Evolutionary conservation across 2,329 filamentous ascomycete species (phyloP).

Genomic region (Cladophialophora psammophila): DNA sequence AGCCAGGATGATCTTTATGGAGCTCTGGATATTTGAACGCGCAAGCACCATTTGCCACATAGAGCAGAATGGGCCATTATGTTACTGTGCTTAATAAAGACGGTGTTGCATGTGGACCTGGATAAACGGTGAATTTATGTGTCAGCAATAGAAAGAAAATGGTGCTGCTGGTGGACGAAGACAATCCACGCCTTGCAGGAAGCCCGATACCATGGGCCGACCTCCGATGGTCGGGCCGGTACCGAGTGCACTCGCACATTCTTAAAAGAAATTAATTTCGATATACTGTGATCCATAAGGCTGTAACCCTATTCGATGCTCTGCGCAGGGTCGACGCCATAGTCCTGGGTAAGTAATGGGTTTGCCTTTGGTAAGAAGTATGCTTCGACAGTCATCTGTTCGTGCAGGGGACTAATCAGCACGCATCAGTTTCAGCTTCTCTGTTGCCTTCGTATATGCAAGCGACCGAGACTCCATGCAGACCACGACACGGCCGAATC

Average conservation of each 20-base stretch:
- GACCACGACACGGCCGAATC: not conserved
- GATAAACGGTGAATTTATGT: not conserved
- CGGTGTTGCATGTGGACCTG: not conserved
- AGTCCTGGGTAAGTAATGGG: not conserved
- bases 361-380: not conserved
- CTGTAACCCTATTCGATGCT: not conserved
- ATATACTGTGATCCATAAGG: not conserved
- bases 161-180: not conserved
- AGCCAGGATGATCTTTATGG: not conserved
- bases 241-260: not conserved
- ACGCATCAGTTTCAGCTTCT: not conserved
- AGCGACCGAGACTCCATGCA: not conserved
- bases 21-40: not conserved
- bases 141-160: not conserved
- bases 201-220: not conserved
- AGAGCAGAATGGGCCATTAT: not conserved
- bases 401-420: not conserved
- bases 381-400: not conserved
- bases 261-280: not conserved
- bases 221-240: slow-evolving; percentile 1
- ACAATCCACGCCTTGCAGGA: not conserved
- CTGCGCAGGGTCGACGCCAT: not conserved
- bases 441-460: slow-evolving; percentile 5
- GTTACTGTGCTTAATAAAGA: not conserved
- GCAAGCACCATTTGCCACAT: not conserved